Evolutionary conservation across 2,329 filamentous ascomycete species (phyloP), one percentile per base, ranked within the genome.

Genomic region (Apiospora aurea): DNA sequence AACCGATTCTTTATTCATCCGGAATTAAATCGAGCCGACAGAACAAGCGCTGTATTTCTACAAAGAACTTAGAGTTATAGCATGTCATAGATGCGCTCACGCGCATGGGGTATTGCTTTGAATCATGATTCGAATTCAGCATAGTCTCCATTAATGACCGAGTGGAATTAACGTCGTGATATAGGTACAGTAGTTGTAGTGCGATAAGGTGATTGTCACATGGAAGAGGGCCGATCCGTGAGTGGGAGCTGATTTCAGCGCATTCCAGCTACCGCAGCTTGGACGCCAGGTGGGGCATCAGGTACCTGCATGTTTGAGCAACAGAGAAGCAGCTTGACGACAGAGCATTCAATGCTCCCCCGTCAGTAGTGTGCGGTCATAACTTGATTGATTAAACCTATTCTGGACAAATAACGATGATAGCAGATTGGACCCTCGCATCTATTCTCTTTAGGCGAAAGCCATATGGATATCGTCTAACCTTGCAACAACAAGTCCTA

Each of bases 151-250:
- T 24, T n/a, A 1, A 26, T 26, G 49, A 38, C 24, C 4, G 10
- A 8, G 26, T 16, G 14, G 26, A 13, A 61, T 61, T 16, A 38
- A n/a, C 16, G 16, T 21, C 16, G 26, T 11, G 53, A 38, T 34
- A 16, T 13, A 49, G 5, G 16, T 47, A 47, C 6, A 14, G 18
- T 21, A 21, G 46, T 24, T 24, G 47, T 51, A n/a, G 7, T n/a
- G n/a, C 13, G 47, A 34, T 18, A n/a, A 21, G 57, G 29, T 64
- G 57, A 64, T 64, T 64, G 57, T 64, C 57, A 64, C 57, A 64
- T 64, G 57, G 34, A 24, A 61, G 29, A 61, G 53, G 38, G 53
- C 29, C 8, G 53, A 61, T 61, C 53, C 38, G 29, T 21, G 18
- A 61, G 29, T 24, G 18, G 16, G 7, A 61, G 53, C 53, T 61